A percentile compares a stretch with the other conserved stretches of the same genome.
These are phyloP conservation scores for Podila epigama DNA, from an alignment of 192 early-diverging fungal genomes.

Conservation along the genomic window DNA sequence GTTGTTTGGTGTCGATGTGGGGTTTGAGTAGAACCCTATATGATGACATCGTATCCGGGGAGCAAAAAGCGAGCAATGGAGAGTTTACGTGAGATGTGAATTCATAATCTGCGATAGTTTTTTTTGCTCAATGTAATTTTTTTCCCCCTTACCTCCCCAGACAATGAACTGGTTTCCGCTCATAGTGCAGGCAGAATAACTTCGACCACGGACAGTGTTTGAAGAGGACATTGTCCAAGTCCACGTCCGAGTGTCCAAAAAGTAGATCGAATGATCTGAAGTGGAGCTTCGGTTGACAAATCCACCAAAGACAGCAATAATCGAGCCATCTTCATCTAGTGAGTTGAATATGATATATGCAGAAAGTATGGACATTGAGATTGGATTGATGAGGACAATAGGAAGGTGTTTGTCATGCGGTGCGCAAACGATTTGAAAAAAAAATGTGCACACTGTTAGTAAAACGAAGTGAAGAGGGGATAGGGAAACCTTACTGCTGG, in stretches of 20 bases:
- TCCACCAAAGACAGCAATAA: not conserved
- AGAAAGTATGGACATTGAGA: no score
- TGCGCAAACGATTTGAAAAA: not conserved
- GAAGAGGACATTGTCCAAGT: conserved; percentile 4
- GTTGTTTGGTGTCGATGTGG: conserved; percentile 16
- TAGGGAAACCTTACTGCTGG: not conserved
- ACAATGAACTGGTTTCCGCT: conserved; percentile 10
- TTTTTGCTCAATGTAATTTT: no score
- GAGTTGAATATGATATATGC: no score
- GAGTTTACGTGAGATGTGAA: not conserved
- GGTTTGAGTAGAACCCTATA: conserved; percentile 13
- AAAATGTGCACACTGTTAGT: not conserved
- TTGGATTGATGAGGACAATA: no score
- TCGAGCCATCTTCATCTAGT: not conserved
- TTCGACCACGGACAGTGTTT: conserved; percentile 9
- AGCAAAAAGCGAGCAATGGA: not conserved
- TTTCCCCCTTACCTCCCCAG: conserved; percentile 26
- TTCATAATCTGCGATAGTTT: no score
- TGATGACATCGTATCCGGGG: not conserved
- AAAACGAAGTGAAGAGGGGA: not conserved
- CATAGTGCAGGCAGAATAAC: conserved; percentile 11
- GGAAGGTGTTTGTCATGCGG: no score
- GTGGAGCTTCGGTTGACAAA: conserved; percentile 13
- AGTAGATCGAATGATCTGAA: conserved; percentile 12
- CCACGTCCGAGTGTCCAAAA: conserved; percentile 10